phyloP scores from a whole-genome alignment of 2,329 filamentous ascomycete genomes.

The Coniochaeta sp. region DNA sequence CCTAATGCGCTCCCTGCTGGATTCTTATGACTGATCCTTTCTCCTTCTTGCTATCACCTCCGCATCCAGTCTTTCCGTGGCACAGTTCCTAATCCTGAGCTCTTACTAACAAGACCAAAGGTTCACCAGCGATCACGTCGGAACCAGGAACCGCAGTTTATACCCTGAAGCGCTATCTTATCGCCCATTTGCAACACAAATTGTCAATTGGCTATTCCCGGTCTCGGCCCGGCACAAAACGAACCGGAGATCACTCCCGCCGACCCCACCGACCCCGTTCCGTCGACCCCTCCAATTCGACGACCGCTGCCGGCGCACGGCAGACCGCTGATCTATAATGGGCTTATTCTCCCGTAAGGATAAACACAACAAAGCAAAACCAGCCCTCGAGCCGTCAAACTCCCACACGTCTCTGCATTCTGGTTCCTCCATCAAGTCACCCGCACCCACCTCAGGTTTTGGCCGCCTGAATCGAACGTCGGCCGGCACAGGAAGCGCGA shows the following conservation, averaged over 20 bases:
- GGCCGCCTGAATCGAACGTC: constrained; percentile 40
- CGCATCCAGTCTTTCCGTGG: not conserved
- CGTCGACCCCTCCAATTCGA: not conserved
- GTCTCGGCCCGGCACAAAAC: constrained; percentile 4
- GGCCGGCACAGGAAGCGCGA: constrained; percentile 34
- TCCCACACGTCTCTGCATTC: constrained; percentile 46
- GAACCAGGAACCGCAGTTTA: not conserved
- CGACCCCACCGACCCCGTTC: not conserved
- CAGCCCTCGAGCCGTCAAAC: constrained; percentile 33
- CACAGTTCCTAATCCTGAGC: not conserved
- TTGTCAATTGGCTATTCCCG: not conserved
- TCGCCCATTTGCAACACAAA: not conserved
- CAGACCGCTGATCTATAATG: constrained; percentile 27
- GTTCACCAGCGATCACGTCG: not conserved
- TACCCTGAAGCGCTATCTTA: not conserved
- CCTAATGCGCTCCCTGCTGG: not conserved
- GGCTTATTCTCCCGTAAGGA: constrained; percentile 50
- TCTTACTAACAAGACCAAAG: not conserved
- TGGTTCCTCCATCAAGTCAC: constrained; percentile 38
- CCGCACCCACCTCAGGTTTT: constrained; percentile 22
- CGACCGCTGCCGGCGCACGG: not conserved
- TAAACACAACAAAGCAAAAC: constrained; percentile 32
- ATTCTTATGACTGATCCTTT: not conserved
- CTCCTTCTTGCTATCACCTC: not conserved
- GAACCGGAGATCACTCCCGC: constrained; percentile 2